Percentiles rank a stretch among this genome's conserved stretches.
phyloP scores from a whole-genome alignment of 2,329 filamentous ascomycete species.

The Fusarium virguliforme region DNA sequence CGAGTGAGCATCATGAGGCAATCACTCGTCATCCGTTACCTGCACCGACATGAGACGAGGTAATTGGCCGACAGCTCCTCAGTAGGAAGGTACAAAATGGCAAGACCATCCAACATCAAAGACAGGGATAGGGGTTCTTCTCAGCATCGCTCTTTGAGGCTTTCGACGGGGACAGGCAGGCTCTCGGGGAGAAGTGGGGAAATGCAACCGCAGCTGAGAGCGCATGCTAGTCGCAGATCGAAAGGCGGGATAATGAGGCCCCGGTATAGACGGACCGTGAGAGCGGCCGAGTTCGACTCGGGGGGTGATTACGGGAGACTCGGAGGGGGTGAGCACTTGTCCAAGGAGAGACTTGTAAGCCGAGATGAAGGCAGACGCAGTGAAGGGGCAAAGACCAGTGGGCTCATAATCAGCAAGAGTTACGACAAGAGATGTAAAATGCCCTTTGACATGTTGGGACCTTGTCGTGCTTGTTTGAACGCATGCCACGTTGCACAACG shows the following conservation, averaged over 20 bases:
- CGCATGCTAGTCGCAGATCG: constrained; percentile 18
- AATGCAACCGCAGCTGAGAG: constrained; percentile 25
- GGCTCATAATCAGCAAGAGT: constrained; percentile 4
- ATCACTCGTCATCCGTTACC: constrained; percentile 27
- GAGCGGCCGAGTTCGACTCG: constrained; percentile 34
- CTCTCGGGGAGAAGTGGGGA: constrained; percentile 3
- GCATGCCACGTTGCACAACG: constrained; percentile 16
- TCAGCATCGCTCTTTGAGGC: background rate
- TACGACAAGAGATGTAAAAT: background rate
- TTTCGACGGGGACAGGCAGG: background rate
- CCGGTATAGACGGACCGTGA: constrained; percentile 49
- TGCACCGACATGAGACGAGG: constrained; percentile 17
- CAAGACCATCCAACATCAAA: constrained; percentile 12
- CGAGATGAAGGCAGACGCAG: constrained; percentile 1
- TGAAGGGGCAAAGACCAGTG: background rate
- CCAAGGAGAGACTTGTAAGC: constrained; percentile 6
- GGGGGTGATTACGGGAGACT: constrained; percentile 9
- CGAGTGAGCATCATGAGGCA: constrained; percentile 16
- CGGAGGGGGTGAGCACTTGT: constrained; percentile 10
- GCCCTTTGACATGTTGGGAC: background rate
- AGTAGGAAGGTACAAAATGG: constrained; percentile 19
- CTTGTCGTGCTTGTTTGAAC: background rate
- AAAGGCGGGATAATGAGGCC: constrained; percentile 24
- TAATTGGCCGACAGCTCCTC: background rate
- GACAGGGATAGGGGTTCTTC: constrained; percentile 24